phyloP scores from a whole-genome alignment of 2,329 filamentous ascomycete genomes.

The Cladosporium cucumerinum region DNA sequence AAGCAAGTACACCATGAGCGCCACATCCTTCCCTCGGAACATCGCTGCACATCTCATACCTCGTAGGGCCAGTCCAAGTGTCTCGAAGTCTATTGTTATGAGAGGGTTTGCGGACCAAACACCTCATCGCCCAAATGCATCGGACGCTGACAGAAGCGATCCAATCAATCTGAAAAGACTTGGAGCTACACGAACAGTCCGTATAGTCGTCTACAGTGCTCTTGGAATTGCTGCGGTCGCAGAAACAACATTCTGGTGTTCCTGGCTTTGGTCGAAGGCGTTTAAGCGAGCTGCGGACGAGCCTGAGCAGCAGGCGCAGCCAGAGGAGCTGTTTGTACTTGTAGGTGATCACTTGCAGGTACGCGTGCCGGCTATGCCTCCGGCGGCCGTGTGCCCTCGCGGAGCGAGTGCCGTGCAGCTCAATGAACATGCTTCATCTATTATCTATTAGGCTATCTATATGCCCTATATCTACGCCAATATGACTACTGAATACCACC shows the following conservation, averaged over 20 bases:
- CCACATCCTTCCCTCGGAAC: neutral
- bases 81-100: neutral
- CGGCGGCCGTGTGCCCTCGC: too few relatives aligned
- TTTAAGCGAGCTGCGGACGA: neutral
- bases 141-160: neutral
- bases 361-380: too few relatives aligned
- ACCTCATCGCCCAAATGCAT: neutral
- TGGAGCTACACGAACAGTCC: neutral
- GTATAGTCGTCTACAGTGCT: neutral
- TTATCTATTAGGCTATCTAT: too few relatives aligned
- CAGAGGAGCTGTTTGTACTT: neutral
- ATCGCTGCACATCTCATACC: neutral
- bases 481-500: too few relatives aligned
- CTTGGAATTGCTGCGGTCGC: neutral
- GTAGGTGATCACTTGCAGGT: neutral
- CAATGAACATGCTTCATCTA: too few relatives aligned
- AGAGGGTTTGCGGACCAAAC: neutral
- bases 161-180: neutral
- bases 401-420: too few relatives aligned
- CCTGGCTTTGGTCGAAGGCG: slow-evolving; percentile 1
- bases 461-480: too few relatives aligned
- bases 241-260: slow-evolving; percentile 4
- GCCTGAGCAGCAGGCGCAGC: neutral
- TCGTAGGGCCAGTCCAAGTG: neutral
- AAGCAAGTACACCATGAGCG: neutral